These are phyloP conservation scores for Saccharomyces cerevisiae DNA, from an alignment of 805 yeast genomes.

Conservation along the genomic window DNA sequence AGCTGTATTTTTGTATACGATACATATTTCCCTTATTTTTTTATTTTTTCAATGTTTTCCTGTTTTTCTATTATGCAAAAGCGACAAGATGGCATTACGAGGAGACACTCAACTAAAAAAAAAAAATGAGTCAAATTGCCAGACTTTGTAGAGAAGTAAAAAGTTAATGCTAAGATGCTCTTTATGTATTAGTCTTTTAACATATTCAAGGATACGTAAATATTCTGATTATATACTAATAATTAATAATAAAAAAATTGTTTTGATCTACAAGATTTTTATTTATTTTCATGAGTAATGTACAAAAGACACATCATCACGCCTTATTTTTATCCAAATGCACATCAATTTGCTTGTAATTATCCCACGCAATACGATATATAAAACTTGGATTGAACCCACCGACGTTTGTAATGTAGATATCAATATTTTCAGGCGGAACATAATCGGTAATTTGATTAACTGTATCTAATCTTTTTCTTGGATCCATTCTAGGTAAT, in stretches of 20 bases:
- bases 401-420: constrained; percentile 89
- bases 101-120: background rate
- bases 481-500: constrained; percentile 53
- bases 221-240: background rate
- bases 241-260: background rate
- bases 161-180: background rate
- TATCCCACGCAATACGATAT: constrained; percentile 89
- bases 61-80: background rate
- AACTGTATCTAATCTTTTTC: constrained; percentile 39
- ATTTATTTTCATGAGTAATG: background rate
- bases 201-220: background rate
- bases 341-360: constrained; percentile 81
- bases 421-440: constrained; percentile 89
- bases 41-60: background rate
- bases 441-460: constrained; percentile 89
- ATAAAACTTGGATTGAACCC: constrained; percentile 95
- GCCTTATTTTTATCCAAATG: constrained; percentile 37
- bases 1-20: background rate
- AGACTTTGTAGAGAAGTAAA: background rate
- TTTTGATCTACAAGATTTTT: background rate
- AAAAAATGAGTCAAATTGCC: background rate
- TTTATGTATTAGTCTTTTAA: background rate
- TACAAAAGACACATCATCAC: background rate
- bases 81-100: background rate
- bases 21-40: background rate